Conservation (phyloP, 257 asterid genomes). For the Penstemon newberryi region DNA sequence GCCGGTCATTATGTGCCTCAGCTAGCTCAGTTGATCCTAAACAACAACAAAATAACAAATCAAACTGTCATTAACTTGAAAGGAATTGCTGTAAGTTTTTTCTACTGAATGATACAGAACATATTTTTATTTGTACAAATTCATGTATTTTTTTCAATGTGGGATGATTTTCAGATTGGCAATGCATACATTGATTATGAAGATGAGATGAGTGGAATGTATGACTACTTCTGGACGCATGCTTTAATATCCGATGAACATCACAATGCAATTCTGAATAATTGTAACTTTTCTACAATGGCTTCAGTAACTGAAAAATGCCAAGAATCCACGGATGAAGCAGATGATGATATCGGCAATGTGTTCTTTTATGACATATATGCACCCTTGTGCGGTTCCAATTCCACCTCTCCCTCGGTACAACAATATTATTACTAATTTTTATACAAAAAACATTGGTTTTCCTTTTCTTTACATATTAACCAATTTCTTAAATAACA, state of each 20-base stretch:
- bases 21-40: constrained; percentile 55
- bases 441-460: not conserved
- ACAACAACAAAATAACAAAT: constrained; percentile 46
- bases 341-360: constrained; percentile 20
- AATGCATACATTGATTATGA: constrained; percentile 46
- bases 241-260: constrained; percentile 70
- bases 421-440: not conserved
- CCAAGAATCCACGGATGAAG: constrained; percentile 12
- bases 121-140: not conserved
- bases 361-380: constrained; percentile 44
- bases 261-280: constrained; percentile 36
- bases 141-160: not conserved
- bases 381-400: constrained; percentile 47
- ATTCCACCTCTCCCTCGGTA: constrained; percentile 42
- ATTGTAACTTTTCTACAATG: constrained; percentile 47
- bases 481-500: not conserved
- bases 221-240: constrained; percentile 54
- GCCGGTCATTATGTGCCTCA: constrained; percentile 81
- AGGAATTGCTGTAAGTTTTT: constrained; percentile 60
- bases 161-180: constrained; percentile 50
- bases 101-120: not conserved
- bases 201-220: constrained; percentile 38
- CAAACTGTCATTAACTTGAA: constrained; percentile 53
- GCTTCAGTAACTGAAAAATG: constrained; percentile 32
- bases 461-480: not conserved